Evolutionary conservation across 176 grass and related monocot species (phyloP).

Genomic region (Canna indica): DNA sequence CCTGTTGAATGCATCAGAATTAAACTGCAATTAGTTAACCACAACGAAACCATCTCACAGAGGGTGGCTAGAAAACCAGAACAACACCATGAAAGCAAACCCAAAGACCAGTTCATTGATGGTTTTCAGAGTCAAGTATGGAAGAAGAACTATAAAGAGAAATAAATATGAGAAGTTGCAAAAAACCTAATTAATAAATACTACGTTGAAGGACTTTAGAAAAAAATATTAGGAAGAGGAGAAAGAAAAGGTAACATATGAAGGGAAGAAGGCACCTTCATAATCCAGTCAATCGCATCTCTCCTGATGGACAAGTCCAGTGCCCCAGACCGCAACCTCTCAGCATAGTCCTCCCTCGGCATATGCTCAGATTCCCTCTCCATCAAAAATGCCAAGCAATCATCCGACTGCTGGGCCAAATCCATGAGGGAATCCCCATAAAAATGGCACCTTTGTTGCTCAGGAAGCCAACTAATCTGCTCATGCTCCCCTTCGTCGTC

Average conservation of each 20-base stretch:
- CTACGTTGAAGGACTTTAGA: no score
- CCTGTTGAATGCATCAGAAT: conserved; percentile 47
- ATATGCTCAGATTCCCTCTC: conserved; percentile 6
- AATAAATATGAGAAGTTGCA: not conserved
- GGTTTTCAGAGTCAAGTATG: not conserved
- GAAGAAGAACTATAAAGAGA: not conserved
- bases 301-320: conserved; percentile 14
- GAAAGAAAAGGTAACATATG: not conserved
- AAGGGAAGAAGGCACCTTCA: conserved; percentile 7
- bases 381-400: conserved; percentile 4
- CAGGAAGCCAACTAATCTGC: not conserved
- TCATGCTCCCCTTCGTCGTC: not conserved
- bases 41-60: no score
- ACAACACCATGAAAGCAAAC: no score
- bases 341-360: conserved; percentile 19
- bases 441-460: conserved; percentile 4
- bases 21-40: conserved; percentile 12
- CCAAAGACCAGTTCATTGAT: no score
- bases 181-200: no score
- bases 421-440: conserved; percentile 3
- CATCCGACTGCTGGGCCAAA: conserved; percentile 6
- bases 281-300: conserved; percentile 20
- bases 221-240: no score
- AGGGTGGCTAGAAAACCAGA: no score
- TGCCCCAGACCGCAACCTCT: not conserved